Percentiles rank a stretch among this genome's conserved stretches.
Conservation (phyloP, 75 land plant species). For the Picea glauca region DNA sequence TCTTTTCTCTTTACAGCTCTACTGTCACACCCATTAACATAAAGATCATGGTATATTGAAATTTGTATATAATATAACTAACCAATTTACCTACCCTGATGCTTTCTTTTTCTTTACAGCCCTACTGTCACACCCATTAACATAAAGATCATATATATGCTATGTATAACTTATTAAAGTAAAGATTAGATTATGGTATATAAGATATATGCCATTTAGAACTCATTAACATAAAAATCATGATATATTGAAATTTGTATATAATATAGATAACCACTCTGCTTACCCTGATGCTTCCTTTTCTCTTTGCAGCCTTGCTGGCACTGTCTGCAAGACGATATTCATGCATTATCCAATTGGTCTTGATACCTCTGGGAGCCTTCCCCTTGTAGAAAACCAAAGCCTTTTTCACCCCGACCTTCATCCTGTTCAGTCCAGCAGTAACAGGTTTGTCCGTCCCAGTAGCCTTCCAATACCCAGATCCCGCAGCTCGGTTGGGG, state of each 20-base stretch:
- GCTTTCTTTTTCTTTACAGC: conserved; percentile 2
- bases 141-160: too few species aligned
- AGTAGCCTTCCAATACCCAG: conserved; percentile 24
- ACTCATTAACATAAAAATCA: too few species aligned
- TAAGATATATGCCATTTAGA: too few species aligned
- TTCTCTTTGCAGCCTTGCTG: neutral
- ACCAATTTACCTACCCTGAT: neutral
- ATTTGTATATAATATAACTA: too few species aligned
- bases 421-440: neutral
- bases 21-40: neutral
- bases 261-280: too few species aligned
- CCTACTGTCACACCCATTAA: neutral
- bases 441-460: conserved; percentile 12
- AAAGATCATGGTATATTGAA: too few species aligned
- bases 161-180: too few species aligned
- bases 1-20: neutral
- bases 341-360: conserved; percentile 24
- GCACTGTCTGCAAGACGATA: conserved; percentile 16
- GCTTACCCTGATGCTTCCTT: conserved; percentile 1
- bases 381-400: conserved; percentile 13
- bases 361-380: conserved; percentile 14
- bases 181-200: too few species aligned
- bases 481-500: conserved; percentile 16
- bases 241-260: too few species aligned
- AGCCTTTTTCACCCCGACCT: neutral